Base-by-base conservation (phyloP, 2,329 filamentous ascomycete species). In the Diaporthe vexans region DNA sequence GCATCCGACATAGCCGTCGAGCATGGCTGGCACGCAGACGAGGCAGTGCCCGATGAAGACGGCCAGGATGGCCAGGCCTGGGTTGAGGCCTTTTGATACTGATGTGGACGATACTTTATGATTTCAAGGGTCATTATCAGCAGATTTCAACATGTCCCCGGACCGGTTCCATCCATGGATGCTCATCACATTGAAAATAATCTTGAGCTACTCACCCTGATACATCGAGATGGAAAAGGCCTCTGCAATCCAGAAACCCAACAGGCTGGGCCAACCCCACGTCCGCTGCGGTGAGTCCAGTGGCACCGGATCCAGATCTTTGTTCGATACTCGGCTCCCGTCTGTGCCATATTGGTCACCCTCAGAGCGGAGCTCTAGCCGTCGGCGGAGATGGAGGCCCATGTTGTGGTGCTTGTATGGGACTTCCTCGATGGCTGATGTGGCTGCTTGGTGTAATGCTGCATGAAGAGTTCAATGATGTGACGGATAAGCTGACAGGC, bases 1-100 rank as follows among this genome's bases (percentile, higher is more conserved):
- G 15, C 85, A 83, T 24, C 86, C 85, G 72, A 86, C 86, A 19
- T 85, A 85, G 24, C 86, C 86, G 77, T 88, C 87, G n/a, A 87
- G 80, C 13, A 86, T 85, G 79, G 87, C 84, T 15, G 85, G 83
- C 15, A 91, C 86, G 19, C 90, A 88, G 26, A 91, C 90, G 77
- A 90, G 91, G 15, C 88, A 84, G 17, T 88, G 88, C 57, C 92
- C 92, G n/a, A 92, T 89, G 57, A 86, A 65, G 37, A 72, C 70
- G 59, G 70, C 70, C 33, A 72, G 35, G 51, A 72, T 72, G 24
- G 70, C 70, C 3, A 65, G 51, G n/a, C 70, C 70, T 1, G 70
- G 70, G 21, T 72, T 72, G 46, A 72, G 70, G 21, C 70, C 70
- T 54, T 65, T 72, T 6, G 48, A 63, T 33, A 72, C 70, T 19